Percentiles rank a stretch among this genome's conserved stretches.
Evolutionary conservation across 2,329 filamentous ascomycete genomes (phyloP).

Genomic region (Elsinoe australis): DNA sequence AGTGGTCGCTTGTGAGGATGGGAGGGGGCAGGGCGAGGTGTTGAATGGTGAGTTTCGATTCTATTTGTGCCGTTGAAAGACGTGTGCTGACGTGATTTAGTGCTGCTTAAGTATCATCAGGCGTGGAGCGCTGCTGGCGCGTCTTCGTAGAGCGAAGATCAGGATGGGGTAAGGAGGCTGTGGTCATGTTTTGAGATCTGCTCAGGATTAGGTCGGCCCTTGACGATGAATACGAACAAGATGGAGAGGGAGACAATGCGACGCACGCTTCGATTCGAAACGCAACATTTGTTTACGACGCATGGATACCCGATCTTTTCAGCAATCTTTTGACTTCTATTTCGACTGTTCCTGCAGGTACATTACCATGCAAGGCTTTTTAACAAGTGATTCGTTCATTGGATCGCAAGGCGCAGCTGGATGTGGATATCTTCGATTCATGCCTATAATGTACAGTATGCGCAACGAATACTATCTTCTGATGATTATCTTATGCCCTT

Average conservation of each 20-base stretch:
- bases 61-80: neutral
- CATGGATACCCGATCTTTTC: conserved; percentile 10
- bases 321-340: neutral
- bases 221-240: neutral
- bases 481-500: neutral
- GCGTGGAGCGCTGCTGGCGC: neutral
- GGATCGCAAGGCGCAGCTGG: no score
- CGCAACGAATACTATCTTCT: no score
- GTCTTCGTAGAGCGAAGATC: neutral
- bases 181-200: no score
- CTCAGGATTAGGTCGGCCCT: no score
- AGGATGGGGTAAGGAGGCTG: neutral
- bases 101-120: conserved; percentile 10
- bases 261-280: neutral
- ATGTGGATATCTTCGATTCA: no score
- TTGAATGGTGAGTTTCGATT: conserved; percentile 12
- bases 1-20: conserved; percentile 14
- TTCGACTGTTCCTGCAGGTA: neutral
- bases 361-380: neutral
- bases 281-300: conserved; percentile 3
- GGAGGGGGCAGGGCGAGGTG: conserved; percentile 13
- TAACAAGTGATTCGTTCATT: no score
- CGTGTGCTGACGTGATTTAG: neutral
- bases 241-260: neutral
- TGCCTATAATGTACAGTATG: neutral